A percentile compares a stretch with the other conserved stretches of the same genome.
Conservation (phyloP, 1,284 basidiomycete species). For the Uromyces viciae-fabae region DNA sequence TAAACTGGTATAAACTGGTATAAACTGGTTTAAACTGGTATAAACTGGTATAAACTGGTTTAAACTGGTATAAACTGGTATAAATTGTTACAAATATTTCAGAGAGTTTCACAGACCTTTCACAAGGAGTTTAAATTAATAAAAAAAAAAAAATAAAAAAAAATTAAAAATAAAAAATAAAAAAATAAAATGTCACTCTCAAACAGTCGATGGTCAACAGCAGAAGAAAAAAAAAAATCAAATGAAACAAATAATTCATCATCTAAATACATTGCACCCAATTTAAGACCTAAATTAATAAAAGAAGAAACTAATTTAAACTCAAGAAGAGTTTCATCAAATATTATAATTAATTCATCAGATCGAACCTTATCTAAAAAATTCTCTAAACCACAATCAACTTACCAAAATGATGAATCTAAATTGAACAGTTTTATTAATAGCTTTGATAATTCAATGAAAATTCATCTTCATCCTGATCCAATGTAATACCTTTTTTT, state of each 20-base stretch:
- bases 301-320: neutral
- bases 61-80: no score
- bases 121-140: no score
- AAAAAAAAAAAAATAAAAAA: no score
- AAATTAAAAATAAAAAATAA: no score
- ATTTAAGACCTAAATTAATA: neutral
- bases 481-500: no score
- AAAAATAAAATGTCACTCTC: conserved; percentile 7
- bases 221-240: neutral
- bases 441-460: neutral
- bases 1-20: no score
- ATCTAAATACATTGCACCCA: conserved; percentile 13
- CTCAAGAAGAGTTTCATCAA: neutral
- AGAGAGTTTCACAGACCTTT: no score
- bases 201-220: neutral
- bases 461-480: conserved; percentile 1
- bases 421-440: conserved; percentile 1
- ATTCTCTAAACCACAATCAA: conserved; percentile 5
- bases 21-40: no score
- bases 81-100: no score
- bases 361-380: conserved; percentile 19
- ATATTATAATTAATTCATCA: conserved; percentile 5
- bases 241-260: neutral
- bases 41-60: no score
- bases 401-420: neutral